Conservation (phyloP, 2,329 filamentous ascomycete species). For the Phaeoacremonium minimum region DNA sequence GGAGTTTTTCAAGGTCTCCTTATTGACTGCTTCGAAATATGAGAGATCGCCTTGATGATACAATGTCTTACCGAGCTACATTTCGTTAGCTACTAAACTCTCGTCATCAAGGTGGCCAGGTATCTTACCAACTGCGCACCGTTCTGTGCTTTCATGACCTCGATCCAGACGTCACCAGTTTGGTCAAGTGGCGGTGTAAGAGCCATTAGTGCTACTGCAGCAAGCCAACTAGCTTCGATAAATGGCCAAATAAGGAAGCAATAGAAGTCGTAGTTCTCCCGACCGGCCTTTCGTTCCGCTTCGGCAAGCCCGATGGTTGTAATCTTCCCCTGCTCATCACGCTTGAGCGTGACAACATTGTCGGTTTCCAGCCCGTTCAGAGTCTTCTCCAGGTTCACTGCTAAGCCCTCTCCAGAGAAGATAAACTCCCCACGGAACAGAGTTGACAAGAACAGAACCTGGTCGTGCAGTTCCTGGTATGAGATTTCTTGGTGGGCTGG, state of each 20-base stretch:
- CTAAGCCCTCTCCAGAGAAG: conserved; percentile 82
- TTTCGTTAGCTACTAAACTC: too few species aligned
- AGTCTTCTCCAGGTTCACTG: conserved; percentile 75
- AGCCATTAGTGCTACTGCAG: conserved; percentile 81
- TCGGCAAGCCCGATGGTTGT: conserved; percentile 69
- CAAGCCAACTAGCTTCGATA: conserved; percentile 90
- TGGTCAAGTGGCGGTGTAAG: conserved; percentile 65
- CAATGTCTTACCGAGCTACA: conserved; percentile 83
- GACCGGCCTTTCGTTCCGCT: conserved; percentile 69
- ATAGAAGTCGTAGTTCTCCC: conserved; percentile 98
- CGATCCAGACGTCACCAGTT: conserved; percentile 71
- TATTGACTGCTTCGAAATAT: conserved; percentile 98
- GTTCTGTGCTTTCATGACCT: conserved; percentile 72
- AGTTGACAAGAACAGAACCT: conserved; percentile 86
- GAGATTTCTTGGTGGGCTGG: conserved; percentile 74
- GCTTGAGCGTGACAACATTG: conserved; percentile 65
- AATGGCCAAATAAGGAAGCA: conserved; percentile 99
- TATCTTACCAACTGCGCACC: conserved; percentile 70
- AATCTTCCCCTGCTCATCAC: conserved; percentile 52
- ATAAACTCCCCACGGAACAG: conserved; percentile 97
- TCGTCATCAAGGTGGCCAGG: too few species aligned
- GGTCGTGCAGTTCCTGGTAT: conserved; percentile 67
- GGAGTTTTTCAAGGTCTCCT: conserved; percentile 92
- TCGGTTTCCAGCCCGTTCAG: conserved; percentile 74
- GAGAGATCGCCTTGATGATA: conserved; percentile 96